Evolutionary conservation across 2,329 filamentous ascomycete genomes (phyloP).

Genomic region (Ilyonectria mors-panacis): DNA sequence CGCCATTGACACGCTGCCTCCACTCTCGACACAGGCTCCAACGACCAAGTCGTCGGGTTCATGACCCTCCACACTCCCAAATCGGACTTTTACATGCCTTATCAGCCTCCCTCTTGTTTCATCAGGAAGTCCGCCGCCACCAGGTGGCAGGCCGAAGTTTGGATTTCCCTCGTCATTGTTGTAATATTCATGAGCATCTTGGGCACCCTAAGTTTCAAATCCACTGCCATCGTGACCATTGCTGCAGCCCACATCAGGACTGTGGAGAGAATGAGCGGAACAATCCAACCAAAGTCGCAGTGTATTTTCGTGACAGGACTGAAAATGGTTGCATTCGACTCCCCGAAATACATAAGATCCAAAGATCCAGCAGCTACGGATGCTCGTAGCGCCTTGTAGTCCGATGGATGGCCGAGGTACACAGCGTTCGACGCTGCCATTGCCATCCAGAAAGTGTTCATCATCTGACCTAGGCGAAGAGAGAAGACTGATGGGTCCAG

Average conservation of each 20-base stretch:
- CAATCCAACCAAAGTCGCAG: conserved; percentile 17
- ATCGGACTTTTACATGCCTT: conserved; percentile 1
- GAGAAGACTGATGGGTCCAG: neutral
- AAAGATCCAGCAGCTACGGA: too few relatives aligned
- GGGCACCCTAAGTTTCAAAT: conserved; percentile 16
- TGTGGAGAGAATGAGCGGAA: conserved; percentile 12
- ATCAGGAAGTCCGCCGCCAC: conserved; percentile 7
- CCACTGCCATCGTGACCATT: conserved; percentile 19
- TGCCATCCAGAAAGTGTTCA: conserved; percentile 19
- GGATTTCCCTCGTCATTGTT: conserved; percentile 16
- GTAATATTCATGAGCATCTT: conserved; percentile 29
- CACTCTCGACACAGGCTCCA: conserved; percentile 6
- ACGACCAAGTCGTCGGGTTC: neutral
- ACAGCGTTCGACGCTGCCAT: neutral
- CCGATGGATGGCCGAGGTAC: conserved; percentile 13
- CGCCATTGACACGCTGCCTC: conserved; percentile 7
- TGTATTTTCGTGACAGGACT: neutral
- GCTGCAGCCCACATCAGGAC: conserved; percentile 10
- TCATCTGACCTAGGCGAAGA: conserved; percentile 7
- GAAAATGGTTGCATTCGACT: conserved; percentile 4
- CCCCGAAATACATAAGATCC: neutral
- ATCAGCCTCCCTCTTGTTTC: conserved; percentile 14
- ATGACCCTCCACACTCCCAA: conserved; percentile 8
- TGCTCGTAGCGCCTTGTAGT: conserved; percentile 1
- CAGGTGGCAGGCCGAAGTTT: conserved; percentile 7